phyloP scores from a whole-genome alignment of 2,329 filamentous ascomycete species.

The Aspergillus ruber region DNA sequence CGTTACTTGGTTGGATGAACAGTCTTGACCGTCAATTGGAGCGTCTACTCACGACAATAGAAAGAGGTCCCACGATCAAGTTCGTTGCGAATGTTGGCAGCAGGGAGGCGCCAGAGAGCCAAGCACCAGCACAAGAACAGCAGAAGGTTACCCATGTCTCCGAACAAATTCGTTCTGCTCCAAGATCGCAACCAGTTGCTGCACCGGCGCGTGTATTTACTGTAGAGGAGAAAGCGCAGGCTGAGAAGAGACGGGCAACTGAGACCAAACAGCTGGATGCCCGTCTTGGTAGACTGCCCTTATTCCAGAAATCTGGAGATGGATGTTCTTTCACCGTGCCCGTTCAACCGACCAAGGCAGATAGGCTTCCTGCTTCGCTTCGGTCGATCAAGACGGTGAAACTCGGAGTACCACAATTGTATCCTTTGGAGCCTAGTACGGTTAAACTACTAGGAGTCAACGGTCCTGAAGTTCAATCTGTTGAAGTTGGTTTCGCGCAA shows the following conservation, averaged over 20 bases:
- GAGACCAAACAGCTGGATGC: constrained; percentile 70
- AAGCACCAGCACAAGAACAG: constrained; percentile 2
- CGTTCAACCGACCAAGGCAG: constrained; percentile 57
- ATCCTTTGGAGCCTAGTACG: constrained; percentile 63
- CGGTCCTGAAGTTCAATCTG: constrained; percentile 52
- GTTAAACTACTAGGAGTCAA: constrained; percentile 61
- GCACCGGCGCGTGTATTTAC: constrained; percentile 47
- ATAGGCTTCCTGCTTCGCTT: constrained; percentile 56
- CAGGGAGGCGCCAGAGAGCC: constrained; percentile 7
- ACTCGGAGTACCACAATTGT: constrained; percentile 63
- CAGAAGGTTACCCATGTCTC: neutral
- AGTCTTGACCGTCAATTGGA: constrained; percentile 68
- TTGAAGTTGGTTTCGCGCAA: constrained; percentile 60
- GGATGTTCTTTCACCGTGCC: constrained; percentile 65
- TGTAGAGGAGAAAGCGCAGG: constrained; percentile 54
- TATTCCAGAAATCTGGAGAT: constrained; percentile 64
- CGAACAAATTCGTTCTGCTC: neutral
- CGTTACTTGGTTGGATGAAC: constrained; percentile 61
- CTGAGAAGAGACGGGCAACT: constrained; percentile 56
- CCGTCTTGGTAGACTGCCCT: constrained; percentile 60
- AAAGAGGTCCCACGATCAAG: constrained; percentile 67
- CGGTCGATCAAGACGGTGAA: constrained; percentile 58
- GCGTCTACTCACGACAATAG: constrained; percentile 59
- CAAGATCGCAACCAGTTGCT: constrained; percentile 12
- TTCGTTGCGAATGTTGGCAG: constrained; percentile 56